phyloP scores from a whole-genome alignment of 306 rosid genomes.

The Ceratonia siliqua region DNA sequence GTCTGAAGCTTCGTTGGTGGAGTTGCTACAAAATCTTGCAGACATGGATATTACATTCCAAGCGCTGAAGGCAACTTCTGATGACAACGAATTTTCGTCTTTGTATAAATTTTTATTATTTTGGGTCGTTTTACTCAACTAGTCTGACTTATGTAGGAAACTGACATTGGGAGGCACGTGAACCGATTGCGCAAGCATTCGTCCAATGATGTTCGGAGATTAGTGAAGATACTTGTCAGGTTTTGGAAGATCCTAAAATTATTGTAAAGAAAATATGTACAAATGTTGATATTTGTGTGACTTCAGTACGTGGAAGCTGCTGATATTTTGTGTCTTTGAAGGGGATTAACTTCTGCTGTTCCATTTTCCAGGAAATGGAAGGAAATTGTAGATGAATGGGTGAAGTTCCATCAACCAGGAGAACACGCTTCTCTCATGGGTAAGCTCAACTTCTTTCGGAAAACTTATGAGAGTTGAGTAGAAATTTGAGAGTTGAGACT shows the following conservation, averaged over 20 bases:
- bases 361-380: constrained; percentile 85
- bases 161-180: constrained; percentile 97
- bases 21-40: constrained; percentile 79
- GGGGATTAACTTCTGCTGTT: constrained; percentile 13
- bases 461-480: not conserved
- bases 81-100: not conserved
- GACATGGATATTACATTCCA: constrained; percentile 98
- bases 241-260: constrained; percentile 33
- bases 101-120: not conserved
- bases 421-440: constrained; percentile 68
- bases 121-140: not conserved
- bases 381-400: constrained; percentile 96
- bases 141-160: constrained; percentile 54
- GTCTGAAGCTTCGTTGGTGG: constrained; percentile 79
- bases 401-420: constrained; percentile 69
- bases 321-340: not conserved
- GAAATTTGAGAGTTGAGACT: constrained; percentile 1
- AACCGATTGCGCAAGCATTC: constrained; percentile 86
- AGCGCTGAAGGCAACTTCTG: constrained; percentile 64
- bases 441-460: constrained; percentile 35
- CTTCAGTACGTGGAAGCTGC: not conserved
- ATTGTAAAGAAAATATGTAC: not conserved
- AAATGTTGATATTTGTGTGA: not conserved
- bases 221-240: constrained; percentile 98
- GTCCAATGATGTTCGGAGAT: constrained; percentile 76